Conservation (phyloP, 257 asterid genomes). For the Phtheirospermum japonicum region DNA sequence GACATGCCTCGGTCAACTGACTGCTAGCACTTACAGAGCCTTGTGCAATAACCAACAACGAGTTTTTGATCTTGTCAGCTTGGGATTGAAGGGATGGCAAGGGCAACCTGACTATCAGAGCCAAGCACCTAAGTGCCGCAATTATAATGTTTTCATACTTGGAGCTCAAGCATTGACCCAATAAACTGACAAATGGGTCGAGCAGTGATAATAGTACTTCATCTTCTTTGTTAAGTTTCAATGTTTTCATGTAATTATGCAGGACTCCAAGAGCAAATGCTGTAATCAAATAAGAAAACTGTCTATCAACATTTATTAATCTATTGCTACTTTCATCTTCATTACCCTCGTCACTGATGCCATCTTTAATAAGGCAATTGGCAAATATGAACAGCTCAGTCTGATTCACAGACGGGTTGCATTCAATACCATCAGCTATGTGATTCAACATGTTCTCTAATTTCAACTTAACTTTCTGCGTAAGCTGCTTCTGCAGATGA, state of each 20-base stretch:
- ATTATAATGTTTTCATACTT: conserved; percentile 66
- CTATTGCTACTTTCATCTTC: conserved; percentile 38
- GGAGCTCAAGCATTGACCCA: conserved; percentile 71
- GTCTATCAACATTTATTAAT: conserved; percentile 51
- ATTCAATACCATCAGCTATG: conserved; percentile 73
- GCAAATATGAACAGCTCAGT: conserved; percentile 64
- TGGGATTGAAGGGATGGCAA: conserved; percentile 70
- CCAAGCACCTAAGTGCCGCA: conserved; percentile 68
- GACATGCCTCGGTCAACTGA: conserved; percentile 75
- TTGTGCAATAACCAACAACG: conserved; percentile 76
- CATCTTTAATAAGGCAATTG: conserved; percentile 66
- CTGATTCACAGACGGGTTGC: conserved; percentile 73
- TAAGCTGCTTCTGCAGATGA: conserved; percentile 66
- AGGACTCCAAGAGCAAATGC: conserved; percentile 76
- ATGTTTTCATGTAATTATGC: conserved; percentile 59
- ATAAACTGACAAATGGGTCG: conserved; percentile 67
- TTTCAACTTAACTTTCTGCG: conserved; percentile 65
- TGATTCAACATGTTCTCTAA: conserved; percentile 76
- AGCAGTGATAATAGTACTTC: conserved; percentile 50
- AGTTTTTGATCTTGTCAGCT: conserved; percentile 67
- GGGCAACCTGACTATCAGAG: conserved; percentile 65
- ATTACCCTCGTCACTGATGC: conserved; percentile 41
- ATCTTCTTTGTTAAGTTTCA: conserved; percentile 53
- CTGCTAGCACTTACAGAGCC: conserved; percentile 56
- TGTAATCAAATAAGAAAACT: conserved; percentile 65